phyloP scores from a whole-genome alignment of 495 filamentous ascomycete genomes.

The Annulohypoxylon nitens region DNA sequence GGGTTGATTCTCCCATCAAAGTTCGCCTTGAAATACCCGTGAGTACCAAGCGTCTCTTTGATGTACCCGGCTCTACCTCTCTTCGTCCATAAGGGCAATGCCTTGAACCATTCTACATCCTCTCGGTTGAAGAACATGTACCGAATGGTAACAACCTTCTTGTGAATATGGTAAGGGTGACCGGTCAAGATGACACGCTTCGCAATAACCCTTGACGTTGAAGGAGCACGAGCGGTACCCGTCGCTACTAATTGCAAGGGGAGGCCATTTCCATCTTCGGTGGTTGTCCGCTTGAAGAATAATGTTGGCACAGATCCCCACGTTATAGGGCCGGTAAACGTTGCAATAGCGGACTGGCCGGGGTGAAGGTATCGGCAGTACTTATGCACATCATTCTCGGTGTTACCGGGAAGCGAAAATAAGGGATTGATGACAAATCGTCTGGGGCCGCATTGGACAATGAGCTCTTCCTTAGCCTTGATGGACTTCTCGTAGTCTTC shows the following conservation, averaged over 20 bases:
- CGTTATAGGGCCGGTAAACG: conserved; percentile 88
- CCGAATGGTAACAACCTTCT: conserved; percentile 92
- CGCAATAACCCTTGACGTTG: conserved; percentile 83
- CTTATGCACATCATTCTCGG: conserved; percentile 95
- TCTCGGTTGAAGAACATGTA: conserved; percentile 99
- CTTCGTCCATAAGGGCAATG: conserved; percentile 92
- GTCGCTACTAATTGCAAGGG: conserved; percentile 80
- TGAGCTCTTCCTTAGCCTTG: conserved; percentile 88
- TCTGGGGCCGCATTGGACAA: conserved; percentile 89
- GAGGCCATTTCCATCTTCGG: conserved; percentile 46
- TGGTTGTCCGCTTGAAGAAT: conserved; percentile 76
- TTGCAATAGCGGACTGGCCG: conserved; percentile 88
- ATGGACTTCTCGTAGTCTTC: conserved; percentile 78
- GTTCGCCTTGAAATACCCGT: conserved; percentile 98
- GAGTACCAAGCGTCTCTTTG: conserved; percentile 94
- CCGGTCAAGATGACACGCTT: conserved; percentile 96
- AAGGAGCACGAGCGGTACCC: conserved; percentile 85
- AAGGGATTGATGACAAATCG: conserved; percentile 88
- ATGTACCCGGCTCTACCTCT: conserved; percentile 88
- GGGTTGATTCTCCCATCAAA: conserved; percentile 97
- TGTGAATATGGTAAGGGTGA: conserved; percentile 98
- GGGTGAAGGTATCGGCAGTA: conserved; percentile 94
- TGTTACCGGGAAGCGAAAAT: conserved; percentile 85
- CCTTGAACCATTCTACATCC: conserved; percentile 97
- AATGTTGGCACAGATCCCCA: conserved; percentile 93